A percentile compares a stretch with the other conserved stretches of the same genome.
Conservation (phyloP, 441 rosid species). For the Populus hybrid region DNA sequence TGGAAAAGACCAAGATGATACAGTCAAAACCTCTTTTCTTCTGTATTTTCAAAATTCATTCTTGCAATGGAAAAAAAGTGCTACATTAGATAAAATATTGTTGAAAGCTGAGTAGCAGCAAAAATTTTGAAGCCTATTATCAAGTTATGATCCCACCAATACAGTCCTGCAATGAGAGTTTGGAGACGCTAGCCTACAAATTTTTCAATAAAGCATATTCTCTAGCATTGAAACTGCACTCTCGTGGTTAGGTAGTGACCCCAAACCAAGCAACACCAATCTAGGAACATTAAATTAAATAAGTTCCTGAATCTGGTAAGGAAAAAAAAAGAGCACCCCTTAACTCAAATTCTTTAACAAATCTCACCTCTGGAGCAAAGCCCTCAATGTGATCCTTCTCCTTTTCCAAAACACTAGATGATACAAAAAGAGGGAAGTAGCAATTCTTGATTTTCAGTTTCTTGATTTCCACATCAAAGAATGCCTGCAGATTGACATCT, state of each 20-base stretch:
- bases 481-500: conserved; percentile 45
- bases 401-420: conserved; percentile 76
- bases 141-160: too few relatives aligned
- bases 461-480: conserved; percentile 92
- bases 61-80: background rate
- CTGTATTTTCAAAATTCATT: background rate
- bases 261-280: conserved; percentile 1
- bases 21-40: background rate
- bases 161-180: too few relatives aligned
- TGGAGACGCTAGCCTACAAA: too few relatives aligned
- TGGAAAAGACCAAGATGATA: conserved; percentile 25
- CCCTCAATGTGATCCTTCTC: conserved; percentile 98
- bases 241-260: too few relatives aligned
- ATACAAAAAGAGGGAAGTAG: conserved; percentile 95
- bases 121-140: too few relatives aligned
- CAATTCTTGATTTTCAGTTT: conserved; percentile 91
- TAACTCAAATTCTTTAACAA: background rate
- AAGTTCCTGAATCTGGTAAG: background rate
- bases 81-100: background rate
- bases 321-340: too few relatives aligned
- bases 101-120: too few relatives aligned
- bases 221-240: too few relatives aligned
- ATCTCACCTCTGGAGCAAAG: conserved; percentile 94
- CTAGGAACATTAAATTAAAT: background rate
- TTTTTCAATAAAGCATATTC: too few relatives aligned